A percentile compares a stretch with the other conserved stretches of the same genome.
Conservation (phyloP, 352 stramenopile species). For the Phytopythium oedochilum region DNA sequence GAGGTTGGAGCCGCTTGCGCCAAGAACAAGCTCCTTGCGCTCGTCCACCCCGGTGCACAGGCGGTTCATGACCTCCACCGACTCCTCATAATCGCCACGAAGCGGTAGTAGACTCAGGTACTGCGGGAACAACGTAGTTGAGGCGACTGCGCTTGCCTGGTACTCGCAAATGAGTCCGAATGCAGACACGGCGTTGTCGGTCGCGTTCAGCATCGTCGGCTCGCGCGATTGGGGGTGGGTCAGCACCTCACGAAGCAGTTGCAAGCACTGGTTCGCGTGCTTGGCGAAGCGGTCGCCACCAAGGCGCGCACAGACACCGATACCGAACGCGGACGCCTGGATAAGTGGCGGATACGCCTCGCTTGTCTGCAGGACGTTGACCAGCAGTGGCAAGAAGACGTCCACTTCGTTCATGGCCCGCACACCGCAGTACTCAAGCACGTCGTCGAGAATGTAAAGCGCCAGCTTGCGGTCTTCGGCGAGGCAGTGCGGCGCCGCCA, state of each 20-base stretch:
- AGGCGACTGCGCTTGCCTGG: conserved; percentile 41
- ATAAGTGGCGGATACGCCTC: conserved; percentile 52
- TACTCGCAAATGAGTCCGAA: conserved; percentile 72
- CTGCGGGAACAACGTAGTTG: conserved; percentile 51
- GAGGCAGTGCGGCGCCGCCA: conserved; percentile 61
- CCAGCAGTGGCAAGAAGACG: conserved; percentile 60
- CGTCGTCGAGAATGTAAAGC: conserved; percentile 84
- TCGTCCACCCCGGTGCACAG: conserved; percentile 59
- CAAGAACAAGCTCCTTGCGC: conserved; percentile 57
- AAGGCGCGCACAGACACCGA: conserved; percentile 59
- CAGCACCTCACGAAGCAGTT: conserved; percentile 61
- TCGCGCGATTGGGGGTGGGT: conserved; percentile 42
- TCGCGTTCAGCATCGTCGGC: conserved; percentile 57
- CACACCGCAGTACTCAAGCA: conserved; percentile 69
- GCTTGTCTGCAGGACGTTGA: conserved; percentile 57
- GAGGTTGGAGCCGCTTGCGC: conserved; percentile 40
- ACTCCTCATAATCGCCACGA: conserved; percentile 74
- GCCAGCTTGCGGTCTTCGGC: conserved; percentile 78
- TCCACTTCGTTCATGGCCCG: conserved; percentile 46
- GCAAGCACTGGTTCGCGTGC: conserved; percentile 40
- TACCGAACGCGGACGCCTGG: conserved; percentile 70
- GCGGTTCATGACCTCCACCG: conserved; percentile 53
- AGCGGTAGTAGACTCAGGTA: conserved; percentile 72
- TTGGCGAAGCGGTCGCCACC: conserved; percentile 46
- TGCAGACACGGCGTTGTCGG: conserved; percentile 74